These are phyloP conservation scores for Pichiaceae sp. DNA, from an alignment of 1,139 yeast species.

Conservation along the genomic window DNA sequence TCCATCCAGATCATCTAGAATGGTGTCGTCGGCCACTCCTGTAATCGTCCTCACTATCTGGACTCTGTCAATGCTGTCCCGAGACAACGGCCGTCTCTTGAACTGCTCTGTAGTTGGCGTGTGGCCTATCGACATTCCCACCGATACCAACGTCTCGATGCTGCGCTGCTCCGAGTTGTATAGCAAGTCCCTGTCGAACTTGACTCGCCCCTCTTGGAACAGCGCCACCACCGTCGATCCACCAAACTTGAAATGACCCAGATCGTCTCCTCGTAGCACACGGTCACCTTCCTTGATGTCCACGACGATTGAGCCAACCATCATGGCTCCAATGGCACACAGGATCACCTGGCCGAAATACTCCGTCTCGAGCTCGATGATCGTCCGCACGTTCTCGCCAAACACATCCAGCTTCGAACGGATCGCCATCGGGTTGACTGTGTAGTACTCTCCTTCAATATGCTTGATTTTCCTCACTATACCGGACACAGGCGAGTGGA, in stretches of 20 bases:
- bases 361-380: conserved; percentile 67
- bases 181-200: conserved; percentile 67
- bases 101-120: conserved; percentile 40
- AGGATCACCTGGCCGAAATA: conserved; percentile 71
- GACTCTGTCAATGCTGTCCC: conserved; percentile 39
- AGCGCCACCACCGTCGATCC: conserved; percentile 79
- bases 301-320: conserved; percentile 87
- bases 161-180: conserved; percentile 60
- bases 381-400: conserved; percentile 80
- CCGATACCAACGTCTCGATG: conserved; percentile 69
- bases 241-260: conserved; percentile 94
- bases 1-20: background rate
- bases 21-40: conserved; percentile 24
- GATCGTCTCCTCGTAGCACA: conserved; percentile 66
- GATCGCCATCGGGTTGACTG: conserved; percentile 96
- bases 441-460: conserved; percentile 86
- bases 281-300: conserved; percentile 56
- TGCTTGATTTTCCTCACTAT: conserved; percentile 52
- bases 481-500: conserved; percentile 85
- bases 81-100: conserved; percentile 23
- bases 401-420: conserved; percentile 82
- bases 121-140: conserved; percentile 92
- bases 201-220: conserved; percentile 33
- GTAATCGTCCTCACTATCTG: conserved; percentile 56
- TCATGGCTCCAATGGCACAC: conserved; percentile 94